Conservation (phyloP, 345 rosid species). For the Eucalyptus cloeziana region DNA sequence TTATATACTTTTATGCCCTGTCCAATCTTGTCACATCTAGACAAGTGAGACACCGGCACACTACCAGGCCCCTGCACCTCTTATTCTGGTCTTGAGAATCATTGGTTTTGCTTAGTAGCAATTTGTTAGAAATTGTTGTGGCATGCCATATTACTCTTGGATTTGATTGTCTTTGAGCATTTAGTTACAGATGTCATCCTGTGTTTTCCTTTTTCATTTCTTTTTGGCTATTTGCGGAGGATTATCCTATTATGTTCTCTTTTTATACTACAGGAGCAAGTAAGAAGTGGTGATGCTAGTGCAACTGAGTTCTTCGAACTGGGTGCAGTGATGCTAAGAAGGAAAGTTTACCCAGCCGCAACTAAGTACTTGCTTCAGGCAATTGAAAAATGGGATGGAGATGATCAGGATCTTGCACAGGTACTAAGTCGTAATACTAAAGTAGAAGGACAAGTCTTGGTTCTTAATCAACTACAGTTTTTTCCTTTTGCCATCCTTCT, state of each 20-base stretch:
- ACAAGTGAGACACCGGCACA: not conserved
- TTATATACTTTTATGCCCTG: not conserved
- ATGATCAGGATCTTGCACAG: conserved; percentile 99
- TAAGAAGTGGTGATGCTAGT: conserved; percentile 97
- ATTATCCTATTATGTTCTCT: not conserved
- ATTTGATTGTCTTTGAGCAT: not conserved
- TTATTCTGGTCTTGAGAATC: not conserved
- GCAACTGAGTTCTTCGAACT: conserved; percentile 93
- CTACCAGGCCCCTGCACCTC: not conserved
- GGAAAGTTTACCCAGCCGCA: conserved; percentile 91
- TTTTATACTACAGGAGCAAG: conserved; percentile 64
- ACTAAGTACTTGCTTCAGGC: conserved; percentile 78
- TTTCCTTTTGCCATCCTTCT: not conserved
- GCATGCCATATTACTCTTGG: not conserved
- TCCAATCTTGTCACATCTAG: not conserved
- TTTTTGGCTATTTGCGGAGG: not conserved
- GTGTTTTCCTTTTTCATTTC: not conserved
- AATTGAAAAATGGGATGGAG: conserved; percentile 94
- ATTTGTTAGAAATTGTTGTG: not conserved
- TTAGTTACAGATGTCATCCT: not conserved
- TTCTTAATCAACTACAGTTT: not conserved
- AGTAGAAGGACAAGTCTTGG: not conserved
- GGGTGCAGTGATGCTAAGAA: conserved; percentile 90
- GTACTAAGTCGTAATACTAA: conserved; percentile 10
- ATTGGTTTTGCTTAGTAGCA: not conserved